Base-by-base conservation (phyloP, 768 basidiomycete genomes). In the Coprinopsis sp. region DNA sequence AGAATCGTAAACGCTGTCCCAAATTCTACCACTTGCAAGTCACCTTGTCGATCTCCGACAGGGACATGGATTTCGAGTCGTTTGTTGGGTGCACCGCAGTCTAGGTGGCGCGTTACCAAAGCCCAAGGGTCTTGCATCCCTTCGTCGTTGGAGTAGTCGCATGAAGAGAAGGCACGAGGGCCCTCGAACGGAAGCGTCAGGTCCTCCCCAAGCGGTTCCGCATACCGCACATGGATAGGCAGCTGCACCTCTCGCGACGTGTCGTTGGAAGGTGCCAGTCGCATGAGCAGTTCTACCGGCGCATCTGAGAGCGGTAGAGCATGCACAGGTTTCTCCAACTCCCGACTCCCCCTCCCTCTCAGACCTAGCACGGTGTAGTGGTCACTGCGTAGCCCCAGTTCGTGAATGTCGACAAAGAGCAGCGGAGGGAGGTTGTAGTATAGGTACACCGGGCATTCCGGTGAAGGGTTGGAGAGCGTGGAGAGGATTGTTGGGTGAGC, bases 151-250 rank as follows among this genome's bases (percentile, higher is more conserved):
- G 30, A 31, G 30, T 31, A 31, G 30, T 31, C n/a, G 30, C 8
- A 31, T 36, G 8, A 10, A 18, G 8, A 18, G 7, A 13, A 6
- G 34, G 34, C 7, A 18, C 19, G 12, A 18, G 6, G 16, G 34
- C 6, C 34, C 12, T 10, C 34, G 12, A 66, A n/a, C 39, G 61
- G 49, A 43, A 38, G 33, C 33, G 24, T 25, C 24, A 22, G 6
- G 16, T n/a, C 52, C 45, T 23, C 28, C 23, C 21, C 50, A 25
- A 45, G 10, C 25, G 64, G 63, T 18, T 59, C 46, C 5, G 69
- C 74, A 51, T 76, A 78, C 12, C 76, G 70, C 23, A 72, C 48
- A 48, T 78, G 76, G 39, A 78, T 57, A 13, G 76, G 76, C 10
- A 78, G 59, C 23, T 66, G 61, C 10, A 76, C 61, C 18, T 64